phyloP scores from a whole-genome alignment of 345 rosid genomes.

The Eucalyptus curtisii region DNA sequence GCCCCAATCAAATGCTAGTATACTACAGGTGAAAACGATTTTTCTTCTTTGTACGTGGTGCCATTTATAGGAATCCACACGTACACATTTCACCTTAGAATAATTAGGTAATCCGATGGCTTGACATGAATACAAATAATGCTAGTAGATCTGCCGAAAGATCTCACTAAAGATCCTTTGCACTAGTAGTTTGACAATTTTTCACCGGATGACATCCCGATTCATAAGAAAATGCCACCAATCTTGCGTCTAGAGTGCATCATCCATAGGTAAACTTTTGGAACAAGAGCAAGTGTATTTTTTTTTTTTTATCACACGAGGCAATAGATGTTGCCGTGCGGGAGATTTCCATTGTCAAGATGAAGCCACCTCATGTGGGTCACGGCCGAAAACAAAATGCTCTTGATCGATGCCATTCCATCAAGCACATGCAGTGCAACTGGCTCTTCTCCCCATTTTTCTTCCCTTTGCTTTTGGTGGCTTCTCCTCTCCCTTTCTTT shows the following conservation, averaged over 20 bases:
- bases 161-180: background rate
- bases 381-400: background rate
- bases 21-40: background rate
- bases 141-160: background rate
- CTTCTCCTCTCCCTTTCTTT: background rate
- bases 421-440: background rate
- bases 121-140: background rate
- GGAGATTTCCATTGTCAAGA: background rate
- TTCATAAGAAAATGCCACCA: background rate
- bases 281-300: background rate
- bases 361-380: background rate
- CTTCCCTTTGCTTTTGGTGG: background rate
- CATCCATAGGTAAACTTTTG: background rate
- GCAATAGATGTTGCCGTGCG: background rate
- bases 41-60: background rate
- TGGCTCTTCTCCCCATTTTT: background rate
- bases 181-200: background rate
- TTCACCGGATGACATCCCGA: background rate
- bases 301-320: background rate
- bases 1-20: background rate
- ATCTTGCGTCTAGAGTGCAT: background rate
- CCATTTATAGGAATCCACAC: background rate
- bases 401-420: background rate
- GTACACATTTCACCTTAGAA: background rate
- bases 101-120: background rate